phyloP scores from a whole-genome alignment of 331 rosid genomes.

The Erythrophleum ivorense region DNA sequence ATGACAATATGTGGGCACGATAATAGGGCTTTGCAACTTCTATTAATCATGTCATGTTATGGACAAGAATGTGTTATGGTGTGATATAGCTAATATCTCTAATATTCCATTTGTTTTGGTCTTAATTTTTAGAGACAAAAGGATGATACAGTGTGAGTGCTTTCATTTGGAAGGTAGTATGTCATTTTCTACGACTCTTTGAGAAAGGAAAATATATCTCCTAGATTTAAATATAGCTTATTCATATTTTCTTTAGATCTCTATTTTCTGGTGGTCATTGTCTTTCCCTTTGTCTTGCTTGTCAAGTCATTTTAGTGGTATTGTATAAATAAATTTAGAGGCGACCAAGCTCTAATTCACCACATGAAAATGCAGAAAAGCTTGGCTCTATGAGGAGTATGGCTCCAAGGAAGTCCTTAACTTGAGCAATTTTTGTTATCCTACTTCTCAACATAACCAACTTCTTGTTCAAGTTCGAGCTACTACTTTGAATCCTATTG shows the following conservation, averaged over 20 bases:
- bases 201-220: not conserved
- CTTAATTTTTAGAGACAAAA: not conserved
- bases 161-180: not conserved
- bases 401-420: constrained; percentile 57
- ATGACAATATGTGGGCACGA: not conserved
- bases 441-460: constrained; percentile 46
- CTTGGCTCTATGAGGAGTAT: constrained; percentile 55
- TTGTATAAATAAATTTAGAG: not conserved
- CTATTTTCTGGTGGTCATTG: not conserved
- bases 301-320: not conserved
- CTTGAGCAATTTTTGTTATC: constrained; percentile 42
- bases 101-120: not conserved
- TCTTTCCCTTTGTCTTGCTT: not conserved
- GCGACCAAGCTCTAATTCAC: not conserved
- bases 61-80: not conserved
- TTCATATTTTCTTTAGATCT: not conserved
- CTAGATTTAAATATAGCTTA: no score
- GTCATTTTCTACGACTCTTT: not conserved
- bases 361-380: constrained; percentile 43
- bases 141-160: not conserved
- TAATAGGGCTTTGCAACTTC: not conserved
- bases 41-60: not conserved
- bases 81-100: not conserved
- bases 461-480: constrained; percentile 52
- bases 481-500: constrained; percentile 56